These are phyloP conservation scores for Tuber brumale DNA, from an alignment of 495 filamentous ascomycete genomes.

Conservation along the genomic window DNA sequence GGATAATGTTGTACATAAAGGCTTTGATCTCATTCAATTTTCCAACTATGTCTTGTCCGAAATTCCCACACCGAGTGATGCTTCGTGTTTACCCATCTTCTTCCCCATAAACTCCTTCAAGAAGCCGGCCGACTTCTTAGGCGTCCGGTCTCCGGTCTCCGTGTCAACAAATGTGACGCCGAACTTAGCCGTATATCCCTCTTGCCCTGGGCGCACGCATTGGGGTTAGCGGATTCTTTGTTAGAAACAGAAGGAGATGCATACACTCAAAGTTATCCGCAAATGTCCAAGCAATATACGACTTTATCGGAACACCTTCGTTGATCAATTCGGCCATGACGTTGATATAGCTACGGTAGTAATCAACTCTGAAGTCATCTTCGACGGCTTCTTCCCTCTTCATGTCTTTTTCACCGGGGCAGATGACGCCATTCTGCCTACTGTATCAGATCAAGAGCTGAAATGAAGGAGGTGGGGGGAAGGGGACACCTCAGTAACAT, in stretches of 20 bases:
- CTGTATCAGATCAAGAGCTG: background rate
- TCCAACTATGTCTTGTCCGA: no score
- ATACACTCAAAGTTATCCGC: slow-evolving; percentile 64
- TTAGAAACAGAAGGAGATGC: background rate
- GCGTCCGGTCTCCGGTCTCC: slow-evolving; percentile 61
- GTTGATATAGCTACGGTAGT: slow-evolving; percentile 65
- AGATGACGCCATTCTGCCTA: slow-evolving; percentile 62
- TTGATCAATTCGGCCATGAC: slow-evolving; percentile 62
- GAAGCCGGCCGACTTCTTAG: slow-evolving; percentile 68
- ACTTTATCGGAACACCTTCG: slow-evolving; percentile 52
- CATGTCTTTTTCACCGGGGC: slow-evolving; percentile 73
- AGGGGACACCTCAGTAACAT: slow-evolving; percentile 55
- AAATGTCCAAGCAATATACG: slow-evolving; percentile 74
- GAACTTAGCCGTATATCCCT: slow-evolving; percentile 78
- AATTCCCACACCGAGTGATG: background rate
- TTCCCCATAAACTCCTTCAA: slow-evolving; percentile 54
- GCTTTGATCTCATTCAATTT: background rate
- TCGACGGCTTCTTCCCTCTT: slow-evolving; percentile 60
- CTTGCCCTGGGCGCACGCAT: slow-evolving; percentile 46
- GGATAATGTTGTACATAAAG: no score
- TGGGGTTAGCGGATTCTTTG: background rate
- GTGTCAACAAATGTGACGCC: slow-evolving; percentile 75
- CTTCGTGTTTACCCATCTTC: slow-evolving; percentile 24
- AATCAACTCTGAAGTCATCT: slow-evolving; percentile 67
- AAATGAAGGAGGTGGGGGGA: background rate